Conservation (phyloP, 768 basidiomycete genomes). For the Mrakia hoshinonis region DNA sequence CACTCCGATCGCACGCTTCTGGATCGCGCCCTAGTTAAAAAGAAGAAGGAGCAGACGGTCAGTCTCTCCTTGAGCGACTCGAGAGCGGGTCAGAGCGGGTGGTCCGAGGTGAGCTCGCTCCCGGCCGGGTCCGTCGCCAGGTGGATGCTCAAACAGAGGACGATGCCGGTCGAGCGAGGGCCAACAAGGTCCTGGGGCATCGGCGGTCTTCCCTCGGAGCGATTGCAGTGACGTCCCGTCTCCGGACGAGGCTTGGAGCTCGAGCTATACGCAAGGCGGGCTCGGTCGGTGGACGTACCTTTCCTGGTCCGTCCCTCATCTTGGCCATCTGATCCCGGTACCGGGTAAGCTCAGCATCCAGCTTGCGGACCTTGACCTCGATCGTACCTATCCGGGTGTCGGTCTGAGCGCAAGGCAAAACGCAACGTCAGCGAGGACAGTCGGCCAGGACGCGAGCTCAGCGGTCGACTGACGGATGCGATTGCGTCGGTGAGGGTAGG, state of each 20-base stretch:
- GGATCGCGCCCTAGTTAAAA: conserved; percentile 65
- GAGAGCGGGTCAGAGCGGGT: not conserved
- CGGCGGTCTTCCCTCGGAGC: too few species aligned
- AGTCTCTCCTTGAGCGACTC: not conserved
- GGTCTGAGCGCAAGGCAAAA: conserved; percentile 50
- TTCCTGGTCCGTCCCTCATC: conserved; percentile 85
- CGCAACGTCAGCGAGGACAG: conserved; percentile 2
- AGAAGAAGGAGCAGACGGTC: not conserved
- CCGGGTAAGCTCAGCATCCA: conserved; percentile 80
- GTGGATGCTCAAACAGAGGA: conserved; percentile 9
- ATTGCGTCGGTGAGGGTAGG: conserved; percentile 89
- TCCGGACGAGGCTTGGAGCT: not conserved
- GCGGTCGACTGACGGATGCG: conserved; percentile 46
- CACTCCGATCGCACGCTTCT: conserved; percentile 84
- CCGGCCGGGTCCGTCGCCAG: not conserved
- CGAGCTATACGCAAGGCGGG: not conserved
- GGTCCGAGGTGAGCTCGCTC: not conserved
- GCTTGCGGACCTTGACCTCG: conserved; percentile 93
- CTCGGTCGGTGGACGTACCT: conserved; percentile 50
- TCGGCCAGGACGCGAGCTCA: not conserved
- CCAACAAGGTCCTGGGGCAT: too few species aligned
- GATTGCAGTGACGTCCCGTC: too few species aligned
- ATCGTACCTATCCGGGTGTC: conserved; percentile 76
- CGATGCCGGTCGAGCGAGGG: not conserved
- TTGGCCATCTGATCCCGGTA: conserved; percentile 97